These are phyloP conservation scores for Calocybe gambosa DNA, from an alignment of 1,284 basidiomycete species.

Conservation along the genomic window DNA sequence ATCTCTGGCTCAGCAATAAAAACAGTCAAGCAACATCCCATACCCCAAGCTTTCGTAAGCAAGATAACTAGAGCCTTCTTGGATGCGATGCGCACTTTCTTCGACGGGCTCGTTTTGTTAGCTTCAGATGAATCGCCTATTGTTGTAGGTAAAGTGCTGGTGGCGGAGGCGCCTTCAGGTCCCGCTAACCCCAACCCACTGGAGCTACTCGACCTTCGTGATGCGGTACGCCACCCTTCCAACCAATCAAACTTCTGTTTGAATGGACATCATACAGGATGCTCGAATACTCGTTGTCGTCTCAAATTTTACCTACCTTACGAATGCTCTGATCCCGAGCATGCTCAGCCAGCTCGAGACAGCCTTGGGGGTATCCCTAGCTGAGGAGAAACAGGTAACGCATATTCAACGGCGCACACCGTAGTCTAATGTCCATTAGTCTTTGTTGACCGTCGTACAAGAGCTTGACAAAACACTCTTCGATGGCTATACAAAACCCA, in stretches of 20 bases:
- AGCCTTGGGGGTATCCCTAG: constrained; percentile 70
- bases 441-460: constrained; percentile 71
- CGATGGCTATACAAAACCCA: constrained; percentile 79
- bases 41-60: constrained; percentile 51
- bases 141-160: constrained; percentile 31
- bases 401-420: neutral
- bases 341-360: constrained; percentile 80
- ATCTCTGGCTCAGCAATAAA: constrained; percentile 40
- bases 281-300: constrained; percentile 85
- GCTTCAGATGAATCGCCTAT: constrained; percentile 71
- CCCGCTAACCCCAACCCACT: constrained; percentile 38
- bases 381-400: constrained; percentile 67
- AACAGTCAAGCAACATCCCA: constrained; percentile 49
- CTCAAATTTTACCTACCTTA: constrained; percentile 83
- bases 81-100: constrained; percentile 82
- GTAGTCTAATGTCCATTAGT: constrained; percentile 25
- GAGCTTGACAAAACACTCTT: constrained; percentile 87
- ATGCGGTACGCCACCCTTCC: constrained; percentile 43
- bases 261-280: constrained; percentile 47
- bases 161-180: constrained; percentile 24
- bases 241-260: constrained; percentile 9
- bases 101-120: constrained; percentile 85
- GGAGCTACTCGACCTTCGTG: constrained; percentile 53
- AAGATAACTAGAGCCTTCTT: constrained; percentile 87
- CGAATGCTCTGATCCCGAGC: constrained; percentile 64